Evolutionary conservation across 1,139 yeast genomes (phyloP), one percentile per base, ranked within the genome.

Genomic region (Suhomyces anneliseae): DNA sequence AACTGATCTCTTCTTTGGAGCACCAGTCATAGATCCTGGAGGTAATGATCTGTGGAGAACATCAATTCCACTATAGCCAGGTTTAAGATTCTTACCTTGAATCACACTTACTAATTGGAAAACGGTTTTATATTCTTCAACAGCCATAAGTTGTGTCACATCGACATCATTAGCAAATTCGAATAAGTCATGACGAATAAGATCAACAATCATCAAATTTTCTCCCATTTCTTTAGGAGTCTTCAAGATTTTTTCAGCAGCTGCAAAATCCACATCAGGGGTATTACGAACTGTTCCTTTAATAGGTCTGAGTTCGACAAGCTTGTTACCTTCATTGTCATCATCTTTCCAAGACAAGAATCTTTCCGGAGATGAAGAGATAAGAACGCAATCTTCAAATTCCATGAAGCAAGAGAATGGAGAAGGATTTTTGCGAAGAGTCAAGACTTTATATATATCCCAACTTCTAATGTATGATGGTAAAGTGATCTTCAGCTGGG

Each of bases 21-120:
- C 99, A 4, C 99, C 99, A 0, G 99, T 95, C 99, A 95, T 95
- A 1, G 98, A 92, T 0, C 99, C 99, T 0, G 99, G 97, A 2
- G 99, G 99, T 34, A 95, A 70, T 0, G 97, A 83, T 49, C 82
- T 82, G 26, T 83, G 79, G 15, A 93, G 73, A 6, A 92, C 73
- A 61, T 93, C 98, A 37, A 90, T 73, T 0, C 98, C 99, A 29
- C 77, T 72, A 58, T 78, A 85, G 0, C 65, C 65, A 2, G 59
- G 51, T 14, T 60, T 58, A 10, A 66, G 54, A 14, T 85, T 71
- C 27, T 72, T 65, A 0, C 97, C 98, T 46, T 75, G 79, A 33
- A 95, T 90, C 3, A 89, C 97, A 43, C 96, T 87, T 1, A 95
- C 99, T 36, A 95, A 73, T 63, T 93, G 99, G 62, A 75, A 95